A percentile compares a stretch with the other conserved stretches of the same genome.
Evolutionary conservation across 2,329 filamentous ascomycete genomes (phyloP).

Genomic region (Hymenoscyphus scutula): DNA sequence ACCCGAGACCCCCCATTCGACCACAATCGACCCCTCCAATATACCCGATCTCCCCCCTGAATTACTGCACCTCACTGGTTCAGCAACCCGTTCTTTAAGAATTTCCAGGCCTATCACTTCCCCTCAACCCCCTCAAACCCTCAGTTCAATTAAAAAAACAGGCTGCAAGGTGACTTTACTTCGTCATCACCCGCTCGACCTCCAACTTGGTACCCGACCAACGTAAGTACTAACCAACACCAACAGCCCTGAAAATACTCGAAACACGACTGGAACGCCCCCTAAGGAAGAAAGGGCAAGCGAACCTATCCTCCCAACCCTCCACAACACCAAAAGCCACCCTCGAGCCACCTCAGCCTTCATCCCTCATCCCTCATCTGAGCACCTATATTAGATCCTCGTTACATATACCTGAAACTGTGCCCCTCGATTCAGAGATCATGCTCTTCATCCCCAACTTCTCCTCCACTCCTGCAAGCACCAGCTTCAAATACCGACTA

Average conservation of each 20-base stretch:
- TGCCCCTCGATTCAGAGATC: conserved; percentile 17
- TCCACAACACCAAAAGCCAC: conserved; percentile 8
- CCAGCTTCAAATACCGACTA: conserved; percentile 12
- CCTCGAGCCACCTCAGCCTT: not conserved
- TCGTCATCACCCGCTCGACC: not conserved
- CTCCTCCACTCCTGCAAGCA: conserved; percentile 10
- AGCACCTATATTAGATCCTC: conserved; percentile 11
- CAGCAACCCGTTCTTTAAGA: not conserved
- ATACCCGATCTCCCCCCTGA: not conserved
- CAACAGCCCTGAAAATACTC: conserved; percentile 15
- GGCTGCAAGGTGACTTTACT: not conserved
- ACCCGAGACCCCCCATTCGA: too few species aligned
- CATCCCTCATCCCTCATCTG: not conserved
- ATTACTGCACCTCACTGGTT: not conserved
- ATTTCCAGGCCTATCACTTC: conserved; percentile 8
- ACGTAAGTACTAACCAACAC: too few species aligned
- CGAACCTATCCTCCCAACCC: not conserved
- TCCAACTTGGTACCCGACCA: not conserved
- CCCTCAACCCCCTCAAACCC: not conserved
- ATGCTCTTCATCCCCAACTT: conserved; percentile 21
- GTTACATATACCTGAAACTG: conserved; percentile 18
- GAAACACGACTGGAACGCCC: conserved; percentile 26
- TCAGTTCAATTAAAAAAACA: not conserved
- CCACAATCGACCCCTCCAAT: not conserved
- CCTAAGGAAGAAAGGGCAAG: not conserved